A percentile compares a stretch with the other conserved stretches of the same genome.
Evolutionary conservation across 1,139 yeast genomes (phyloP).

Genomic region (Sugiyamaella pinicola): DNA sequence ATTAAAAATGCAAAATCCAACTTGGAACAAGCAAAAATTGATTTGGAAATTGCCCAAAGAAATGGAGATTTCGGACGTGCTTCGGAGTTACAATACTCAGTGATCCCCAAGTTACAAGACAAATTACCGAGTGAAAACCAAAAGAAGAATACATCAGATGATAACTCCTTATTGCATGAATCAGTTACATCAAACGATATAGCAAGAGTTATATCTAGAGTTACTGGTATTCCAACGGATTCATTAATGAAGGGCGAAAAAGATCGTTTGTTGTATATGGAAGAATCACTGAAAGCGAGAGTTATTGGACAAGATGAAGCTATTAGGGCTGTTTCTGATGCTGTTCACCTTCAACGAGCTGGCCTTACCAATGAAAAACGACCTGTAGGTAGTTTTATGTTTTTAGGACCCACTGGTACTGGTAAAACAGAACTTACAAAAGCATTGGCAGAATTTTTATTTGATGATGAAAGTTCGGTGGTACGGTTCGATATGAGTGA

Average conservation of each 20-base stretch:
- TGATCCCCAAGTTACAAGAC: slow-evolving; percentile 75
- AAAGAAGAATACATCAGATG: slow-evolving; percentile 30
- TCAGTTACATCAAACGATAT: slow-evolving; percentile 94
- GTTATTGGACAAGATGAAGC: slow-evolving; percentile 98
- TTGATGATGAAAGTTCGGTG: slow-evolving; percentile 83
- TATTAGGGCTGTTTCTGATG: slow-evolving; percentile 83
- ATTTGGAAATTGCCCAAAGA: slow-evolving; percentile 79
- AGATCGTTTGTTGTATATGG: slow-evolving; percentile 88
- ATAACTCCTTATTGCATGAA: slow-evolving; percentile 67
- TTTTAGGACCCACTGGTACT: slow-evolving; percentile 96
- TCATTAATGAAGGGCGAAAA: slow-evolving; percentile 92
- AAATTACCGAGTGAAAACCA: slow-evolving; percentile 55
- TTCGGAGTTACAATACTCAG: slow-evolving; percentile 83
- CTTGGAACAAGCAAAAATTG: slow-evolving; percentile 80
- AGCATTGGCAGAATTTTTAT: slow-evolving; percentile 85
- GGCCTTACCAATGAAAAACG: slow-evolving; percentile 92
- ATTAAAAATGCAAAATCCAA: slow-evolving; percentile 78
- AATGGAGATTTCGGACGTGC: slow-evolving; percentile 86
- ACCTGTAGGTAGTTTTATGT: slow-evolving; percentile 95
- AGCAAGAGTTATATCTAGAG: slow-evolving; percentile 84
- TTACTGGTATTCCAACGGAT: slow-evolving; percentile 96
- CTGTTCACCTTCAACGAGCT: slow-evolving; percentile 94
- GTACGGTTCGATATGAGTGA: slow-evolving; percentile 97
- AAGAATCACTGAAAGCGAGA: slow-evolving; percentile 66
- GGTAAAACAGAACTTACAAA: slow-evolving; percentile 96